phyloP scores from a whole-genome alignment of 1,284 basidiomycete genomes.

The Hymenochaete sp. region DNA sequence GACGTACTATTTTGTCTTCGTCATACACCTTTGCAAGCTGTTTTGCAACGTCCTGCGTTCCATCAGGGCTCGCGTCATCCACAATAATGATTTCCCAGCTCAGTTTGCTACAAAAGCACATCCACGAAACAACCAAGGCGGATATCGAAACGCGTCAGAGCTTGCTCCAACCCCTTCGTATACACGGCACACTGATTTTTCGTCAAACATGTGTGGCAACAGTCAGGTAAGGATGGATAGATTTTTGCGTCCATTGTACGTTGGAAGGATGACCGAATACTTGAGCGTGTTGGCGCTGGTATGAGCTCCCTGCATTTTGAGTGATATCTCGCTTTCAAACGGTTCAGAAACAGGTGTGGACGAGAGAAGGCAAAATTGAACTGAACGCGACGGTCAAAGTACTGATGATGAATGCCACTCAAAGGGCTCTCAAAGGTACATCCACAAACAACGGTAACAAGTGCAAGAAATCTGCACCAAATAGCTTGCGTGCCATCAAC shows the following conservation, averaged over 20 bases:
- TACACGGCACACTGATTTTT: slow-evolving; percentile 52
- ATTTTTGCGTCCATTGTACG: slow-evolving; percentile 91
- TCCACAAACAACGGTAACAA: slow-evolving; percentile 66
- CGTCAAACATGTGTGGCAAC: slow-evolving; percentile 63
- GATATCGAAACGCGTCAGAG: neutral
- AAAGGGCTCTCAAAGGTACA: no score
- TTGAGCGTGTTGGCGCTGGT: slow-evolving; percentile 54
- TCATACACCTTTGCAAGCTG: slow-evolving; percentile 76
- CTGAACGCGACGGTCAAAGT: no score
- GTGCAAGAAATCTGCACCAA: slow-evolving; percentile 42
- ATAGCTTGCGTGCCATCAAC: slow-evolving; percentile 44
- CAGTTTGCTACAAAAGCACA: slow-evolving; percentile 33
- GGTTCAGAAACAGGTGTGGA: slow-evolving; percentile 42
- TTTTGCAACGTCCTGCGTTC: slow-evolving; percentile 79
- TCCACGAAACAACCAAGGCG: no score
- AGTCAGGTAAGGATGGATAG: slow-evolving; percentile 82
- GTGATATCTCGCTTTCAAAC: slow-evolving; percentile 44
- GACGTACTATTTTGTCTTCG: slow-evolving; percentile 69
- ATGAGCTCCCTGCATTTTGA: slow-evolving; percentile 57
- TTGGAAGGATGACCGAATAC: slow-evolving; percentile 86
- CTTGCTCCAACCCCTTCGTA: no score
- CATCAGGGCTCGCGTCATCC: slow-evolving; percentile 87
- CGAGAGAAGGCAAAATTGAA: no score
- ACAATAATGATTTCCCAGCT: slow-evolving; percentile 86
- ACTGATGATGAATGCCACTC: no score